Percentiles rank a stretch among this genome's conserved stretches.
phyloP scores from a whole-genome alignment of 768 basidiomycete genomes.

The Macrolepiota fuliginosa region DNA sequence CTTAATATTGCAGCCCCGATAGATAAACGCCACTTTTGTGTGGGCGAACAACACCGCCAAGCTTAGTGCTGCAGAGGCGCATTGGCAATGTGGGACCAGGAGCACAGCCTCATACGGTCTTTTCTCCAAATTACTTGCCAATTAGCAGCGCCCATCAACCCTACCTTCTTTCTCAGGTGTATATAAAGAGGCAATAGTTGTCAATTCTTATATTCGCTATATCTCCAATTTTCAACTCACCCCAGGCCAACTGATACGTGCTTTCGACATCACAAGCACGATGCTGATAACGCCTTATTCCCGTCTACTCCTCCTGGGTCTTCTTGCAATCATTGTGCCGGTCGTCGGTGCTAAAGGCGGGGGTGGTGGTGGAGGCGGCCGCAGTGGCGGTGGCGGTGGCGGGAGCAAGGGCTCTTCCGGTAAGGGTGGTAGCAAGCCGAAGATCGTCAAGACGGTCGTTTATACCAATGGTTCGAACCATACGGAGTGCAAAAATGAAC shows the following conservation, averaged over 20 bases:
- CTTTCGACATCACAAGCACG: neutral
- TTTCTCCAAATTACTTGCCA: neutral
- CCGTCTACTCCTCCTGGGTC: neutral
- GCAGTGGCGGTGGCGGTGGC: too few species aligned
- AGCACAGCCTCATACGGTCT: neutral
- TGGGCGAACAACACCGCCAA: neutral
- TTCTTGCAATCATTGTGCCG: conserved; percentile 3
- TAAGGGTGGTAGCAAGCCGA: neutral
- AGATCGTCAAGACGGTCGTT: neutral
- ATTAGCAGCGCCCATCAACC: neutral
- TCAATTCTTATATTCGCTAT: neutral
- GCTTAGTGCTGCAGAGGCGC: too few species aligned
- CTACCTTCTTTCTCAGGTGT: neutral
- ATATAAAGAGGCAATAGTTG: neutral
- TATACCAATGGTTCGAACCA: neutral
- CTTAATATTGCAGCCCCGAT: too few species aligned
- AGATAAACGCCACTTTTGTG: too few species aligned
- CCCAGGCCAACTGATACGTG: neutral
- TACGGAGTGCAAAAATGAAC: conserved; percentile 2
- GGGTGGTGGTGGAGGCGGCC: neutral
- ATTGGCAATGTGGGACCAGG: neutral
- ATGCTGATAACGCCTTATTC: neutral
- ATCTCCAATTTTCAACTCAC: neutral
- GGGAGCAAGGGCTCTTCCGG: neutral
- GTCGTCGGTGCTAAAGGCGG: conserved; percentile 1